Conservation (phyloP, 768 basidiomycete genomes). For the Pholiota molesta region DNA sequence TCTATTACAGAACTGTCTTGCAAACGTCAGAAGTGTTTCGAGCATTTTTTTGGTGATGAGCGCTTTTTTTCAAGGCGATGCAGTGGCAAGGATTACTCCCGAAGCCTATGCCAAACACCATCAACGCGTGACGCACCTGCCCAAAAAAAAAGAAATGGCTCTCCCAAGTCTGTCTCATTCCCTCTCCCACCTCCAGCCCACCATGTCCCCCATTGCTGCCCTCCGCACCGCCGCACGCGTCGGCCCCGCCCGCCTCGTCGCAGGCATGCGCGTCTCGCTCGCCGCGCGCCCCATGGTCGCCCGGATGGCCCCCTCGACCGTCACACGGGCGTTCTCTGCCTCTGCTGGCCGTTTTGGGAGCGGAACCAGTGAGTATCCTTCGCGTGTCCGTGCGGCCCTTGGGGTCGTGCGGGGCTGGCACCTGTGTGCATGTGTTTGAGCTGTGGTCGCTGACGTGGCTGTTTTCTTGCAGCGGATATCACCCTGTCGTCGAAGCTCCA, state of each 20-base stretch:
- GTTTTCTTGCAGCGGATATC: constrained; percentile 60
- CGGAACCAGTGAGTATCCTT: constrained; percentile 43
- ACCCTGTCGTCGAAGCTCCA: constrained; percentile 72
- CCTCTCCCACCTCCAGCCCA: constrained; percentile 25
- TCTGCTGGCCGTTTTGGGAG: constrained; percentile 46
- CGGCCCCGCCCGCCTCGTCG: constrained; percentile 39
- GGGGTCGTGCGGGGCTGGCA: neutral
- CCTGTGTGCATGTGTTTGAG: neutral
- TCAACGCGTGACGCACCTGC: constrained; percentile 18
- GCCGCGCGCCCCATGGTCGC: constrained; percentile 22
- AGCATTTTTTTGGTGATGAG: too few species aligned
- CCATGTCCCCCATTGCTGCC: constrained; percentile 62
- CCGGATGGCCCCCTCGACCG: constrained; percentile 19
- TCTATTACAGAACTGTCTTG: too few species aligned
- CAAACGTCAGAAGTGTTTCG: too few species aligned
- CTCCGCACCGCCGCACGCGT: constrained; percentile 57
- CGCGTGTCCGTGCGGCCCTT: constrained; percentile 3
- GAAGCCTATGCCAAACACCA: constrained; percentile 11
- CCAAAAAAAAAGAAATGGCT: constrained; percentile 10
- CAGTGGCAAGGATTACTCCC: neutral
- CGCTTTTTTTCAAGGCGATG: too few species aligned
- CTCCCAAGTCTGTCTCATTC: neutral
- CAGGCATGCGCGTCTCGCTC: constrained; percentile 32
- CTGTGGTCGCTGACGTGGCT: constrained; percentile 3
- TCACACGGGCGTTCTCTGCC: constrained; percentile 47